Evolutionary conservation across 1,139 yeast genomes (phyloP).

Genomic region (Suhomyces guaymorum): DNA sequence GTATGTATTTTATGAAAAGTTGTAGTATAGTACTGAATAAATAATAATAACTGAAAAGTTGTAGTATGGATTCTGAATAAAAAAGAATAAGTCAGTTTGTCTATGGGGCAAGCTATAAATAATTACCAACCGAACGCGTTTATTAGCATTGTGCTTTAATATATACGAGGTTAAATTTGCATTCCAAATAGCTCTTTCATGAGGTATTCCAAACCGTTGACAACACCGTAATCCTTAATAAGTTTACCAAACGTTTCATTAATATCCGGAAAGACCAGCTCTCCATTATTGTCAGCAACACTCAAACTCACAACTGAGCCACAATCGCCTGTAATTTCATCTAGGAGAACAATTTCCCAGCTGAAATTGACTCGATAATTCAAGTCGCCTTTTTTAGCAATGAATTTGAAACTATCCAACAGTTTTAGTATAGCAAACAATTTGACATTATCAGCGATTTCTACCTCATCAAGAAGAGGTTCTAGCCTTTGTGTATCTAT

Average conservation of each 20-base stretch:
- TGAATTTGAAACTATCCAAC: conserved; percentile 22
- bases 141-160: too few relatives aligned
- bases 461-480: conserved; percentile 13
- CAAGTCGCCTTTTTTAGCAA: conserved; percentile 4
- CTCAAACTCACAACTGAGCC: conserved; percentile 22
- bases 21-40: too few relatives aligned
- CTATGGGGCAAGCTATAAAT: too few relatives aligned
- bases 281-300: conserved; percentile 9
- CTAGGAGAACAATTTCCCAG: conserved; percentile 33
- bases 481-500: conserved; percentile 8
- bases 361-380: conserved; percentile 14
- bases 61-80: too few relatives aligned
- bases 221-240: conserved; percentile 28
- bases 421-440: conserved; percentile 24
- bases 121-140: too few relatives aligned
- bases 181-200: conserved; percentile 4
- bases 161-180: background rate
- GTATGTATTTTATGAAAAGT: too few relatives aligned
- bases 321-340: conserved; percentile 30
- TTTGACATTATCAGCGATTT: conserved; percentile 19
- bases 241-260: conserved; percentile 23
- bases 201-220: conserved; percentile 7
- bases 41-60: too few relatives aligned
- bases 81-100: background rate
- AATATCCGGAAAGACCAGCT: conserved; percentile 11